Evolutionary conservation across 2,329 filamentous ascomycete genomes (phyloP).

Genomic region (Helotiales sp.): DNA sequence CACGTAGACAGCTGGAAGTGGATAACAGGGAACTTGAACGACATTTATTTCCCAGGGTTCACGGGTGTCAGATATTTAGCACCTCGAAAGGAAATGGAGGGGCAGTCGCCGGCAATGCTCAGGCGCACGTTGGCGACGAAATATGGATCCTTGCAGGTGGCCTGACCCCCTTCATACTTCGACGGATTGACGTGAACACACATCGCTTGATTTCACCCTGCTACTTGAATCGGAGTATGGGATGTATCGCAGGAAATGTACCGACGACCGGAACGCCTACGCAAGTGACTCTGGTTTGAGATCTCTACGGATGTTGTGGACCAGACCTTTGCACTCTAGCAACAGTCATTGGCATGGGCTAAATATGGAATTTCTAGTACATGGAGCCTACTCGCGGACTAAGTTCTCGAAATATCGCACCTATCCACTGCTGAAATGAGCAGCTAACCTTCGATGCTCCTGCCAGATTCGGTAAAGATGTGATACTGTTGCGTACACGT

Average conservation of each 20-base stretch:
- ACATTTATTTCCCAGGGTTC: neutral
- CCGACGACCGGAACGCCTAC: too few relatives aligned
- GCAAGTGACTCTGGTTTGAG: neutral
- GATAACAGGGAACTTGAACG: neutral
- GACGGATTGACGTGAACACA: neutral
- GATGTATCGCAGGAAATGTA: neutral
- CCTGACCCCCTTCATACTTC: neutral
- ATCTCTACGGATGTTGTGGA: too few relatives aligned
- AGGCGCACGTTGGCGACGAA: neutral
- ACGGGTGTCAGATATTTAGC: neutral
- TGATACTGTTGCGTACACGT: too few relatives aligned
- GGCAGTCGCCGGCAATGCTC: neutral
- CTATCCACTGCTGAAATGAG: too few relatives aligned
- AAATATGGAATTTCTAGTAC: neutral
- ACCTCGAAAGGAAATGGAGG: neutral
- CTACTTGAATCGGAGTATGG: neutral
- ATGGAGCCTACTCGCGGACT: too few relatives aligned
- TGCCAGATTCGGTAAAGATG: too few relatives aligned
- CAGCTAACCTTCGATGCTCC: too few relatives aligned
- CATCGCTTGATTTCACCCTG: neutral
- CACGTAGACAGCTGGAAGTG: too few relatives aligned
- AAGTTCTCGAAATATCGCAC: neutral
- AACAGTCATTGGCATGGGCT: neutral
- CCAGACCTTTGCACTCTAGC: too few relatives aligned
- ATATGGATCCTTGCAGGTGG: neutral